phyloP scores from a whole-genome alignment of 805 yeast species.

The Candida michaelii region DNA sequence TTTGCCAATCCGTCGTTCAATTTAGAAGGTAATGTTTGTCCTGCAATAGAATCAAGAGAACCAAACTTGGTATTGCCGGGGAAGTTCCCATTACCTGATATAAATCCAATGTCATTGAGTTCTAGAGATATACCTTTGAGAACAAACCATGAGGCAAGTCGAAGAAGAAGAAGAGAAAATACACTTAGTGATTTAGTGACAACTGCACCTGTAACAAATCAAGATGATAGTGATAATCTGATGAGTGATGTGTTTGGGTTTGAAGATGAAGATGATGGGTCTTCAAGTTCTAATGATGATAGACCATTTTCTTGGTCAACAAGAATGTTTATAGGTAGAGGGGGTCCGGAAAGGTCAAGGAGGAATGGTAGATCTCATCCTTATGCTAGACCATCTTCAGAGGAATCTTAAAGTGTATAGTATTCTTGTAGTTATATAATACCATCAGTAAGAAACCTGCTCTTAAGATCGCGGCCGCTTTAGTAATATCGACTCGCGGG shows the following conservation, averaged over 20 bases:
- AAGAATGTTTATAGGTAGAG: slow-evolving; percentile 1
- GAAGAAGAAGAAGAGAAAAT: slow-evolving; percentile 5
- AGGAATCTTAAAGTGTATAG: slow-evolving; percentile 4
- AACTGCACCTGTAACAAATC: not conserved
- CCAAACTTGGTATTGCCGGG: slow-evolving; percentile 33
- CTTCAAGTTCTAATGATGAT: slow-evolving; percentile 1
- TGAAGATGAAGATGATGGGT: not conserved
- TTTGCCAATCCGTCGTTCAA: slow-evolving; percentile 22
- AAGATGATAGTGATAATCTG: not conserved
- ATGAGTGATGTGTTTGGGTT: not conserved
- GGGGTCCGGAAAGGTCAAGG: slow-evolving; percentile 19
- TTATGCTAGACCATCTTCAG: slow-evolving; percentile 17
- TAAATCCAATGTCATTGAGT: not conserved
- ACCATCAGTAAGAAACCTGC: too few relatives aligned
- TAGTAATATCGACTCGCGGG: too few relatives aligned
- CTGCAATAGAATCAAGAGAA: slow-evolving; percentile 10
- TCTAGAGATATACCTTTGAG: slow-evolving; percentile 4
- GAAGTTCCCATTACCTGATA: slow-evolving; percentile 27
- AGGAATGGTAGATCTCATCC: slow-evolving; percentile 23
- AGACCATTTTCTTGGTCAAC: slow-evolving; percentile 6
- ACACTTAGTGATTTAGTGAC: not conserved
- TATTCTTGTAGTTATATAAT: not conserved
- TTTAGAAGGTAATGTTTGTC: slow-evolving; percentile 7
- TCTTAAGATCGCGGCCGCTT: too few relatives aligned
- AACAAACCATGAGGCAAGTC: not conserved